phyloP scores from a whole-genome alignment of 2,329 filamentous ascomycete genomes.

The Epichloe baconii region DNA sequence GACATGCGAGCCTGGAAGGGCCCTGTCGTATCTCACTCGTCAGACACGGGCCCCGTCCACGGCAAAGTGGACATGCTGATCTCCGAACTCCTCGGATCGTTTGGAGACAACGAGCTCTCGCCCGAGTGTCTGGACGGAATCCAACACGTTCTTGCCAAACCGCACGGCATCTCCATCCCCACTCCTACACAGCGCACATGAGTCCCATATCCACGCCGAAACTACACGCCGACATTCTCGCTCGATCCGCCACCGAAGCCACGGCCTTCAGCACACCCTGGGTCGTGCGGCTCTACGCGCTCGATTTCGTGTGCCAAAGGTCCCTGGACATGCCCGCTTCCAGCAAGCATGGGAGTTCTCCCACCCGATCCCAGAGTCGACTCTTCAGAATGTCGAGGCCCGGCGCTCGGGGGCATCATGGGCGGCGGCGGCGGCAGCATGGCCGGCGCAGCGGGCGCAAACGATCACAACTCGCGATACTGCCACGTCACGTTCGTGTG shows the following conservation, averaged over 20 bases:
- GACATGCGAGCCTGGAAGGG: slow-evolving; percentile 97
- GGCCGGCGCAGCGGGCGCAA: slow-evolving; percentile 64
- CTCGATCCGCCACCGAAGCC: slow-evolving; percentile 46
- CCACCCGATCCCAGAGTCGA: slow-evolving; percentile 53
- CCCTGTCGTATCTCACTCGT: slow-evolving; percentile 39
- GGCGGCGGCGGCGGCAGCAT: slow-evolving; percentile 60
- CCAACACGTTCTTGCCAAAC: slow-evolving; percentile 68
- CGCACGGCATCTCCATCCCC: slow-evolving; percentile 81
- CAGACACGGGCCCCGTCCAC: slow-evolving; percentile 32
- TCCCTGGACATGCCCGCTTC: slow-evolving; percentile 47
- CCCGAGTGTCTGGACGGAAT: slow-evolving; percentile 95
- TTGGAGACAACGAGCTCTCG: slow-evolving; percentile 92
- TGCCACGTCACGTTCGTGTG: slow-evolving; percentile 69
- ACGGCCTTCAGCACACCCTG: slow-evolving; percentile 82
- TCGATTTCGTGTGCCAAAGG: slow-evolving; percentile 68
- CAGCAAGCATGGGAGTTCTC: slow-evolving; percentile 70
- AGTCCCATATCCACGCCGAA: slow-evolving; percentile 85
- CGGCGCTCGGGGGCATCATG: slow-evolving; percentile 48
- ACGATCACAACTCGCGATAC: slow-evolving; percentile 82
- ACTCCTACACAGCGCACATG: slow-evolving; percentile 84
- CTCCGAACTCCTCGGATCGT: slow-evolving; percentile 87
- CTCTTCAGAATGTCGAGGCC: slow-evolving; percentile 41
- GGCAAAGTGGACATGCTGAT: slow-evolving; percentile 81
- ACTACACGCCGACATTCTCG: slow-evolving; percentile 66
- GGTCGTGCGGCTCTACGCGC: slow-evolving; percentile 82